Evolutionary conservation across 495 filamentous ascomycete species (phyloP), one percentile per base, ranked within the genome.

Genomic region (Podospora pseudopauciseta): DNA sequence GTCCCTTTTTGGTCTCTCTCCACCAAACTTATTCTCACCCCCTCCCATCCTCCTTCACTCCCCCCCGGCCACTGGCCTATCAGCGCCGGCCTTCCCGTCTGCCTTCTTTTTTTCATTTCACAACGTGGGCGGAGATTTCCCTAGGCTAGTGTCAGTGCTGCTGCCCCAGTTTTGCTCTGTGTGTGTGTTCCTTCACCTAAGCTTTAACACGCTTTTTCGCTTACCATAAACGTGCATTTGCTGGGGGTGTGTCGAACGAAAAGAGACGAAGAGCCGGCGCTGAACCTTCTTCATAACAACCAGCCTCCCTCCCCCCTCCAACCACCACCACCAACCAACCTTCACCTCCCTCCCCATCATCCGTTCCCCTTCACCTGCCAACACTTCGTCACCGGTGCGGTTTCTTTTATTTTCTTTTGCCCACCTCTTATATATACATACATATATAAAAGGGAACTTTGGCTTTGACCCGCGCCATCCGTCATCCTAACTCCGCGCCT

Each of bases 91-190:
- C 65, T 63, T 60, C 59, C 27, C 13, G 44, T 53, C 68, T 58
- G 60, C 63, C 65, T 64, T 49, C 32, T 62, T 68, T 32, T 32
- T 53, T 66, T 68, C 71, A 73, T 70, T 73, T 68, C 66, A 68
- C 68, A 65, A 68, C 64, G 63, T 70, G 65, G 68, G 67, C 69
- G 72, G 72, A 71, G 72, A 69, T 54, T 69, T 71, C 15, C 39
- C 64, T 32, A 5, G 30, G 4, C 65, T 73, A 69, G 72, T 73
- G 72, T 67, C 28, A 63, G 16, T 63, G 61, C 61, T 63, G 63
- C 30, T 5, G 30, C 30, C 4, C 23, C 23, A 23, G 23, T 23
- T 2, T 23, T 23, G 23, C 23, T 23, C 0, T 23, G 23, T 23
- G 20, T 23, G 23, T 23, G 23, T 23, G 30, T 32, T 32, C 68